Evolutionary conservation across 805 yeast species (phyloP).

Genomic region (Sugiyamaella lignohabitans): DNA sequence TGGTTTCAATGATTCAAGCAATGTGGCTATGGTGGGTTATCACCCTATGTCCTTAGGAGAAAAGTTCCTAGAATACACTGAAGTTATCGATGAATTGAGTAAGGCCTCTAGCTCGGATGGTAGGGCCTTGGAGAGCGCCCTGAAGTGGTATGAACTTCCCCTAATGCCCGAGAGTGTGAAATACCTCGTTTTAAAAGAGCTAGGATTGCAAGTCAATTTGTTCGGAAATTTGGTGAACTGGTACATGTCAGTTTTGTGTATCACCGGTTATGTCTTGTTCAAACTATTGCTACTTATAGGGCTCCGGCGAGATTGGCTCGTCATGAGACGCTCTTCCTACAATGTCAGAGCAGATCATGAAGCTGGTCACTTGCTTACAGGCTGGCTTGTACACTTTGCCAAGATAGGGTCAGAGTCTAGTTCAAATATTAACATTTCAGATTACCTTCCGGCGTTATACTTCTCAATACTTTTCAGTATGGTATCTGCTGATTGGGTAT

Average conservation of each 20-base stretch:
- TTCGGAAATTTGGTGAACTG: conserved; percentile 17
- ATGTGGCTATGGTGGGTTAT: conserved; percentile 11
- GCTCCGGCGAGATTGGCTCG: conserved; percentile 15
- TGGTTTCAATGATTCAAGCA: conserved; percentile 20
- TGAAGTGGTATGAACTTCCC: conserved; percentile 5
- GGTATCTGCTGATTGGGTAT: conserved; percentile 4
- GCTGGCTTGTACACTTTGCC: conserved; percentile 42
- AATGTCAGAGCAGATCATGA: conserved; percentile 55
- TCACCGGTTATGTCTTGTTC: conserved; percentile 11
- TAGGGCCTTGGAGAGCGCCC: neutral
- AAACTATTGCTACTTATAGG: conserved; percentile 7
- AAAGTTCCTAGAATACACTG: conserved; percentile 13
- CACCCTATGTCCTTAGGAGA: conserved; percentile 8
- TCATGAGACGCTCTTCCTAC: conserved; percentile 3
- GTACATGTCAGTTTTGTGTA: conserved; percentile 6
- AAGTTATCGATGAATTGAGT: conserved; percentile 9
- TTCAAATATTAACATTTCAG: conserved; percentile 56
- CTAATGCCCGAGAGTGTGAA: conserved; percentile 8
- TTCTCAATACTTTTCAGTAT: conserved; percentile 44
- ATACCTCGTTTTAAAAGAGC: conserved; percentile 7
- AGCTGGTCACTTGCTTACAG: conserved; percentile 53
- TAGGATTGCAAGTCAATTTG: conserved; percentile 12
- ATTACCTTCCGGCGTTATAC: conserved; percentile 76
- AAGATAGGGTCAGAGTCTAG: neutral
- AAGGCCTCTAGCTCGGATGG: neutral